These are phyloP conservation scores for Kurtzmaniella quercitrusa DNA, from an alignment of 1,139 yeast species.

Conservation along the genomic window DNA sequence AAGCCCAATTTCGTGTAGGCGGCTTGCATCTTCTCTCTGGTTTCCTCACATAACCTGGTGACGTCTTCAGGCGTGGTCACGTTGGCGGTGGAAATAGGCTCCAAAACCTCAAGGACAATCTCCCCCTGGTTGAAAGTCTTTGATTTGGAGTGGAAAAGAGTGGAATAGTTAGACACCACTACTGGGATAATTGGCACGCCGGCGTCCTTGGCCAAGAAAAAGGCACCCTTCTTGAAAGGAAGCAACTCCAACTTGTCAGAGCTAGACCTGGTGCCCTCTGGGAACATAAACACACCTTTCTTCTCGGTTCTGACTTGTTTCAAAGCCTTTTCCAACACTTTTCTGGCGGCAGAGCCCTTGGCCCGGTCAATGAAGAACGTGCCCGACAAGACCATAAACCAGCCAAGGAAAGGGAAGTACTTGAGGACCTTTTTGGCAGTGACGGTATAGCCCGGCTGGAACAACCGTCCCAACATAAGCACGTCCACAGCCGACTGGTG, in stretches of 20 bases:
- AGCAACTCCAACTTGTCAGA: conserved; percentile 61
- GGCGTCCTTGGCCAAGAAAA: conserved; percentile 93
- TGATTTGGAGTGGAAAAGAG: conserved; percentile 56
- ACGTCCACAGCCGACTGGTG: conserved; percentile 92
- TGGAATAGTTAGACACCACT: conserved; percentile 81
- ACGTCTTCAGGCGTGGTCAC: conserved; percentile 57
- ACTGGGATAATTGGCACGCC: conserved; percentile 84
- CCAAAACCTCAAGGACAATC: conserved; percentile 60
- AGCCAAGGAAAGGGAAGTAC: conserved; percentile 89
- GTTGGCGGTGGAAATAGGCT: conserved; percentile 59
- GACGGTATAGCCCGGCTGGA: conserved; percentile 87
- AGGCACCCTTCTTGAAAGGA: conserved; percentile 96
- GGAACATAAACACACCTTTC: conserved; percentile 80
- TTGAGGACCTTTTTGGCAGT: conserved; percentile 86
- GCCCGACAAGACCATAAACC: conserved; percentile 91
- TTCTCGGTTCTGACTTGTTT: conserved; percentile 52
- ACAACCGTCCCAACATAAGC: conserved; percentile 69
- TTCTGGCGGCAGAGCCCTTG: conserved; percentile 71
- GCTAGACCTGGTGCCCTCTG: conserved; percentile 94
- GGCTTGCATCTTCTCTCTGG: conserved; percentile 30
- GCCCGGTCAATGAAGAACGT: conserved; percentile 86
- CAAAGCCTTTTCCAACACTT: conserved; percentile 69
- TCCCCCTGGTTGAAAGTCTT: conserved; percentile 59
- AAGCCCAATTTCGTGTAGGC: conserved; percentile 30
- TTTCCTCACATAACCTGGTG: conserved; percentile 38